Base-by-base conservation (phyloP, 2,329 filamentous ascomycete genomes). In the Fusarium odoratissimum region DNA sequence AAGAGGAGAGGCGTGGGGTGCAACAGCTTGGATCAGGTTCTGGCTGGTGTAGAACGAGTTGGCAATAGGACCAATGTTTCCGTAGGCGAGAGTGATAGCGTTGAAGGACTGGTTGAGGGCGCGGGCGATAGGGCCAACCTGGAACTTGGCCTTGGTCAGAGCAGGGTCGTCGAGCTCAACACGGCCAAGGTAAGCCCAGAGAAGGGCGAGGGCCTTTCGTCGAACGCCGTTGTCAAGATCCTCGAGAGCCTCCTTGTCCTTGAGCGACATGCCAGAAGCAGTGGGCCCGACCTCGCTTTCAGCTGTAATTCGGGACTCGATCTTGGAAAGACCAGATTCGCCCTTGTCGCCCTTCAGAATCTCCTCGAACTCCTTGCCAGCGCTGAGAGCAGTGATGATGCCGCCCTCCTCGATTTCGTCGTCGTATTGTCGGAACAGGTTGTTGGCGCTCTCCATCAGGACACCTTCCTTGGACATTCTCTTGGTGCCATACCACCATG, bases 401-500 rank as follows among this genome's bases (percentile, higher is more conserved):
- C 91, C 94, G 46, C 92, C 92, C 77, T 94, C 92, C 71, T 94
- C 91, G 72, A 96, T 92, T 71, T 91, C 89, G 60, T 97, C 95
- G 73, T 93, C 91, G 83, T 97, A 99, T 79, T 97, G 94, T 76
- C 91, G 92, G 88, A 99, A 98, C 65, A 99, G 89, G 74, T 94
- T 95, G 82, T 97, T 97, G 76, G 97, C 95, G 82, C 93, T 98
- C 80, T 96, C 94, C 80, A 98, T 92, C 61, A 97, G 87, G 31
- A 98, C 93, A 76, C 94, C 94, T 83, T 99, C 97, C 84, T 95
- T 97, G 41, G 96, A 98, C 83, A 93, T 90, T 77, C 92, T 90
- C 82, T 97, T 95, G 38, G 94, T 97, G 68, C 97, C 96, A 80
- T 99, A 99, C 96, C 96, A 99, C 96, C 96, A 99, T 66, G 93